Base-by-base conservation (phyloP, 164 flowering plant species). In the grape (Vitis vinifera) region DNA sequence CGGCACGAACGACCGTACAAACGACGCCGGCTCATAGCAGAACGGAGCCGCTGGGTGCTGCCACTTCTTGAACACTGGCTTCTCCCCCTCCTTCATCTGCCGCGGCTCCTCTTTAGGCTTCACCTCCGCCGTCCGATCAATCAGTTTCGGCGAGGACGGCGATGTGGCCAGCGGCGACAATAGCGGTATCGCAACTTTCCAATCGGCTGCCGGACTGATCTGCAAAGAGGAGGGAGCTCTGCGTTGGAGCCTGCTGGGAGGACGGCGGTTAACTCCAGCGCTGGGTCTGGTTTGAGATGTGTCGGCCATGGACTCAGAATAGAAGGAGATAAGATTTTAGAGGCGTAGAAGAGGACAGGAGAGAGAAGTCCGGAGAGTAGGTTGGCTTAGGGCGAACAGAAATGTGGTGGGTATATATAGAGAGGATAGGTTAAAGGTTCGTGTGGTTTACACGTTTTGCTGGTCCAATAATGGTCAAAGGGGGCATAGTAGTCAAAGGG, bases 101-200 rank as follows among this genome's bases (percentile, higher is more conserved):
- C 44, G 70, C 15, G 66, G 11, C 29, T 67, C 67, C 27, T 63
- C 76, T 23, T 67, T 66, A 4, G 63, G 48, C 61, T 77, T 70
- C 61, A 47, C 52, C 44, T 73, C 80, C 44, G 55, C 62, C 77
- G 71, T 47, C 59, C 58, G 74, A 53, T 80, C 73, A 7, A 2
- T 44, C 50, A 48, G 13, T 4, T 71, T 68, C 1, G 77, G 70
- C 11, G 83, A 67, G 13, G 81, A 16, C 10, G 94, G 89, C 10
- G 94, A 86, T 3, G 76, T 16, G 17, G 69, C 79, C 44, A 91
- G 74, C 51, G 98, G 98, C 6, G 98, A 93, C 12, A 91, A 65
- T 17, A 93, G 88, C 23, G 98, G 98, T 48, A 93, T 93, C 12
- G 94, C 94, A 0, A 81, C 88, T 78, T 93, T 89, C 97, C 94